These are phyloP conservation scores for Cardamine occulta DNA, from an alignment of 345 rosid genomes.

Conservation along the genomic window DNA sequence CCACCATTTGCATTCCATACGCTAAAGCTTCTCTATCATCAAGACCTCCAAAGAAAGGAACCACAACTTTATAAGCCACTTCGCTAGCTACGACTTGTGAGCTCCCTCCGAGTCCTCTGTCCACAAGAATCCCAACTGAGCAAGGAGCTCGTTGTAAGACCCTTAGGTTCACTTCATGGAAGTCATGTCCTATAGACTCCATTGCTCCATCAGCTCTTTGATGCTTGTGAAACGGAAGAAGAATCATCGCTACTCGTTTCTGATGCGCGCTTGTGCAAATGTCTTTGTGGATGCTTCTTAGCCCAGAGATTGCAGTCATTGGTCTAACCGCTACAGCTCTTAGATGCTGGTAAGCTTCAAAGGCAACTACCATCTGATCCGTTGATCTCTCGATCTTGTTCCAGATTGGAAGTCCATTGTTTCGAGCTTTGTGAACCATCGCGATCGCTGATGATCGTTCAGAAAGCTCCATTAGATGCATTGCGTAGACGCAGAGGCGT, in stretches of 20 bases:
- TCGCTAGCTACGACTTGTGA: conserved; percentile 65
- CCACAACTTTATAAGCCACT: conserved; percentile 56
- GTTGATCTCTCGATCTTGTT: conserved; percentile 50
- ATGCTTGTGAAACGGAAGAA: conserved; percentile 75
- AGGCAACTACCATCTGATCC: conserved; percentile 65
- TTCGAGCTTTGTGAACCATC: conserved; percentile 75
- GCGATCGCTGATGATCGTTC: conserved; percentile 78
- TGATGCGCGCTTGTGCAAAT: conserved; percentile 66
- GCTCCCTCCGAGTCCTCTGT: conserved; percentile 75
- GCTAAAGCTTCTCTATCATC: conserved; percentile 70
- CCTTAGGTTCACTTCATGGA: conserved; percentile 53
- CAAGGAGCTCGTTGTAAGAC: conserved; percentile 65
- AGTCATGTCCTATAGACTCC: conserved; percentile 62
- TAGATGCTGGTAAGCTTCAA: conserved; percentile 74
- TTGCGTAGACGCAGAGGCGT: conserved; percentile 63
- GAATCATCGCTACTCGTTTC: conserved; percentile 59
- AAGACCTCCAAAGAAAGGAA: conserved; percentile 60
- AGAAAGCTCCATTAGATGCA: conserved; percentile 81
- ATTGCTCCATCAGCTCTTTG: conserved; percentile 62
- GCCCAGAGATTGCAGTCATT: conserved; percentile 74
- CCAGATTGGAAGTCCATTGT: conserved; percentile 75
- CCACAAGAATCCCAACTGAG: conserved; percentile 74
- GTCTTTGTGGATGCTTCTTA: conserved; percentile 61
- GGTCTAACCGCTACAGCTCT: conserved; percentile 68
- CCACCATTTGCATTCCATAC: conserved; percentile 58